A percentile compares a stretch with the other conserved stretches of the same genome.
Conservation (phyloP, 805 yeast genomes). For the Teunomyces gatunensis region DNA sequence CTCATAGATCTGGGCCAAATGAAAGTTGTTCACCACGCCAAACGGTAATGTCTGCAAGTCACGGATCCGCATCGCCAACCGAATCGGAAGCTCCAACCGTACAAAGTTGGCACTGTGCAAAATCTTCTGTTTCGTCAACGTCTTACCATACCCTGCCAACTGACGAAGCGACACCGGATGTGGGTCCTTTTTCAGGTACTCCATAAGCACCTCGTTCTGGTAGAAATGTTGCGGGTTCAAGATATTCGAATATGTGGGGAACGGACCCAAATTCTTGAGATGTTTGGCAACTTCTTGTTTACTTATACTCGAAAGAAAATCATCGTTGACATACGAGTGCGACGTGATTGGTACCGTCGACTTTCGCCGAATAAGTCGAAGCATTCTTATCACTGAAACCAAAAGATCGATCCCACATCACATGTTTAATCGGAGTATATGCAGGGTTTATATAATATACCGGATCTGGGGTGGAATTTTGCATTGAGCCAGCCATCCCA, state of each 20-base stretch:
- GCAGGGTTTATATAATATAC: too few relatives aligned
- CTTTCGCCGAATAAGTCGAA: neutral
- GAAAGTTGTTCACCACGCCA: slow-evolving; percentile 79
- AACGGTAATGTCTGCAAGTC: slow-evolving; percentile 83
- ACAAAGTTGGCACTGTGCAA: slow-evolving; percentile 86
- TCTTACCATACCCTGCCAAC: slow-evolving; percentile 83
- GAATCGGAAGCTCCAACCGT: slow-evolving; percentile 74
- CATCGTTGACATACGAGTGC: slow-evolving; percentile 27
- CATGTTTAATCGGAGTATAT: neutral
- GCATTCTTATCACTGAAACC: neutral
- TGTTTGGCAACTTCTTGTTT: slow-evolving; percentile 28
- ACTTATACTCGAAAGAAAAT: slow-evolving; percentile 30
- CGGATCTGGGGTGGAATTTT: too few relatives aligned
- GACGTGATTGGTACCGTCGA: slow-evolving; percentile 18
- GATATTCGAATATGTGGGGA: slow-evolving; percentile 40
- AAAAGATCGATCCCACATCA: too few relatives aligned
- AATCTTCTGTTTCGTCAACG: slow-evolving; percentile 71
- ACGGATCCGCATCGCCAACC: slow-evolving; percentile 76
- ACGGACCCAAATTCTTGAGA: slow-evolving; percentile 38
- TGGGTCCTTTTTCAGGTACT: slow-evolving; percentile 64
- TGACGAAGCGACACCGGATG: slow-evolving; percentile 91
- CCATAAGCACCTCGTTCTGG: slow-evolving; percentile 67
- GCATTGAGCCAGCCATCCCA: neutral
- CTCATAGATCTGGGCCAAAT: slow-evolving; percentile 84
- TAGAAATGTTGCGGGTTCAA: slow-evolving; percentile 74